Evolutionary conservation across 768 basidiomycete genomes (phyloP), one percentile per base, ranked within the genome.

Genomic region (Suillus sp.): DNA sequence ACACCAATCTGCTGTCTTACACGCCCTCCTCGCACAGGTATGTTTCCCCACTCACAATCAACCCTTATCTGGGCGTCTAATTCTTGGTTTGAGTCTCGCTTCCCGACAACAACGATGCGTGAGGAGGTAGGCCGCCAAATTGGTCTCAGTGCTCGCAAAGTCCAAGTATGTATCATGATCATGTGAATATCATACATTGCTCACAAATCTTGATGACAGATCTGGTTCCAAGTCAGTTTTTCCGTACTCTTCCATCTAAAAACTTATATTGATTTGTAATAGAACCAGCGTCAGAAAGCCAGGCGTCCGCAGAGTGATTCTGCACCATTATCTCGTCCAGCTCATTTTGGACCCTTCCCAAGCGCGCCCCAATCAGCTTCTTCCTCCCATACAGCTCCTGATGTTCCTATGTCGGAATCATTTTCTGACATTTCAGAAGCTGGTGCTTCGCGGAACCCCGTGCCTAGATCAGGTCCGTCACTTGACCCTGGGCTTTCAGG

Each of bases 271-370:
- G 27, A 32, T 61, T 58, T 64, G 70, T 69, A 65, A 60, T 67
- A 93, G 92, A 94, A 94, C 74, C 92, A 94, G 72, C 86, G 92
- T 65, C 92, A 94, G 79, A 94, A 94, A 72, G 90, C 91, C 14
- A 83, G 91, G 69, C 87, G 89, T 42, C 91, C 92, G 25, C 86
- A 86, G 59, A 83, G 80, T 64, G 86, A 88, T 63, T 81, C 83
- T 62, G 74, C 80, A 5, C 82, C 86, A 58, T 74, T 82, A 62
- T 77, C 78, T 63, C 84, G 80, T 48, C 84, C 84, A 4, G 84
- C 84, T 20, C 88, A 89, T 69, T 89, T 85, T 70, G 86, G 85
- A 35, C 80, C 87, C 20, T 90, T 86, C 67, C 82, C 84, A 47
- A 82, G 78, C 68, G 76, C 74, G 42, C 78, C 79, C 30, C 73